These are phyloP conservation scores for Athelia psychrophila DNA, from an alignment of 1,284 basidiomycete species.

Conservation along the genomic window DNA sequence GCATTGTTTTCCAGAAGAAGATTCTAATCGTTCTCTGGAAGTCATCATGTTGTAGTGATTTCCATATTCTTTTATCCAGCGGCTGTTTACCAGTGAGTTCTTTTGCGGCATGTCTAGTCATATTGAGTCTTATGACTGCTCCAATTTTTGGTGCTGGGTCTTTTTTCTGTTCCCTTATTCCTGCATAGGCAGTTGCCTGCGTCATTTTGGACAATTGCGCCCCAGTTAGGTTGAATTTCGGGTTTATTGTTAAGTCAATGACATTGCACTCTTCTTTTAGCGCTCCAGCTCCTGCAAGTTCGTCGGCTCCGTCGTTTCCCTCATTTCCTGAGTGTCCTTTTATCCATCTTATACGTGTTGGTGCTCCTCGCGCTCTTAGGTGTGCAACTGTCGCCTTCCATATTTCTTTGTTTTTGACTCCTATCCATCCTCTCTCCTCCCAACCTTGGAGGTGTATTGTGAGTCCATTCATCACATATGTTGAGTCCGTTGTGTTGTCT, in stretches of 20 bases:
- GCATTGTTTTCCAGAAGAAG: slow-evolving; percentile 15
- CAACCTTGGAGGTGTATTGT: slow-evolving; percentile 8
- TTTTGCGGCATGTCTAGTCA: slow-evolving; percentile 4
- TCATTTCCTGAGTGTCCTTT: slow-evolving; percentile 16
- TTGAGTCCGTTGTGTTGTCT: slow-evolving; percentile 9
- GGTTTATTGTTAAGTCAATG: slow-evolving; percentile 6
- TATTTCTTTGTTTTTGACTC: slow-evolving; percentile 2
- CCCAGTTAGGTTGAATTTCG: slow-evolving; percentile 13
- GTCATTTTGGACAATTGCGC: slow-evolving; percentile 20
- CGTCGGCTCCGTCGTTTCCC: slow-evolving; percentile 20
- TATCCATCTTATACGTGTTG: slow-evolving; percentile 13
- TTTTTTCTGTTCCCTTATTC: slow-evolving; percentile 7
- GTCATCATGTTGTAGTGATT: slow-evolving; percentile 17
- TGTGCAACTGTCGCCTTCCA: slow-evolving; percentile 3
- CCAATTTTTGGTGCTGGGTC: neutral
- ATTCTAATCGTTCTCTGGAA: slow-evolving; percentile 17
- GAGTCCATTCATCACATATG: slow-evolving; percentile 8
- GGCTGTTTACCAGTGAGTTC: slow-evolving; percentile 5
- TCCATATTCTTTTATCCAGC: slow-evolving; percentile 19
- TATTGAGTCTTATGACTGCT: neutral
- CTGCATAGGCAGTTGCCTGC: slow-evolving; percentile 24
- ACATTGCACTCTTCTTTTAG: slow-evolving; percentile 3
- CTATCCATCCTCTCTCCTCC: slow-evolving; percentile 17
- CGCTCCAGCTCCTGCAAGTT: slow-evolving; percentile 13
- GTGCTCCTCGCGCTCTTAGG: slow-evolving; percentile 3